Base-by-base conservation (phyloP, 345 rosid genomes). In the Eutrema heterophyllum region DNA sequence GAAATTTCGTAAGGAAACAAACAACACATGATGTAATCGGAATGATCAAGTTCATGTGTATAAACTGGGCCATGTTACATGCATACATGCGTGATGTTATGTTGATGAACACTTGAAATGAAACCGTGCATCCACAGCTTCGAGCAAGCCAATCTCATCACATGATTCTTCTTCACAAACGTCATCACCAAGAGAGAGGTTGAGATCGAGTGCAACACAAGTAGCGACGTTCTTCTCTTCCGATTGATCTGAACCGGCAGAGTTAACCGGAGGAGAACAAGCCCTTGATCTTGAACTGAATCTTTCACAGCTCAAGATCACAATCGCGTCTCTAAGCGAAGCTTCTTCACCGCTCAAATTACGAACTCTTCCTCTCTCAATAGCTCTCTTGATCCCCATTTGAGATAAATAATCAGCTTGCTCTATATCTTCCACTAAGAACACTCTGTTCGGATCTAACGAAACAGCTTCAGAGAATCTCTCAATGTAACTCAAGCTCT, bases 281-380 rank as follows among this genome's bases (percentile, higher is more conserved):
- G 83, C 95, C 78, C 93, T 83, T 50, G 94, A 89, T 75, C 87
- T 89, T 29, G 91, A 84, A 21, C 84, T 86, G 43, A 86, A 84
- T 73, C 86, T 88, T 75, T 87, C 91, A 40, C 94, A 85, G 68
- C 97, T 90, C 79, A 93, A 81, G 75, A 93, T 87, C 50, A 88
- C 78, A 41, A 93, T 84, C 5, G 95, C 93, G 52, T 93, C 92
- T n/a, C 77, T 55, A 1, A 90, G 80, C 5, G 72, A 68, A 53
- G 87, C 83, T 76, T 87, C 93, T 60, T 81, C 84, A 5, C 86
- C 92, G 41, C 58, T 72, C 0, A 63, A 49, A 44, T 74, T 86
- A 13, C 38, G 45, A 57, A 90, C 67, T 77, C 77, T 82, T 61
- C 97, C 97, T 44, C 82, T 84, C 78, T 87, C 96, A 26, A 85